A percentile compares a stretch with the other conserved stretches of the same genome.
phyloP scores from a whole-genome alignment of 768 basidiomycete genomes.

The Piloderma croceum region DNA sequence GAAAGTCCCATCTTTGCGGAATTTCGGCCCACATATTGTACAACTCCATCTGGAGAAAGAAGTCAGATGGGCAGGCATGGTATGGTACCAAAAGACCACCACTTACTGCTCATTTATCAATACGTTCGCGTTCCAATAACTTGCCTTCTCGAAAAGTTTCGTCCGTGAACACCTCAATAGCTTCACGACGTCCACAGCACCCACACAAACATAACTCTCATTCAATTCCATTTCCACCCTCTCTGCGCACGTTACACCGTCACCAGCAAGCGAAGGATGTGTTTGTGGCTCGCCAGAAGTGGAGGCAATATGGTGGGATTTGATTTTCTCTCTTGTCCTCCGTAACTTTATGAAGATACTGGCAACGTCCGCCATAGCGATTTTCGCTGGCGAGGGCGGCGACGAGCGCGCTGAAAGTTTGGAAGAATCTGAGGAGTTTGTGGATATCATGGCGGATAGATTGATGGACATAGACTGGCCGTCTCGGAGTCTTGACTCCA shows the following conservation, averaged over 20 bases:
- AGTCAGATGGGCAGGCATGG: constrained; percentile 7
- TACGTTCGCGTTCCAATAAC: constrained; percentile 48
- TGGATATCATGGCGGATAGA: no score
- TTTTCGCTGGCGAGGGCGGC: constrained; percentile 17
- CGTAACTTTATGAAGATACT: constrained; percentile 52
- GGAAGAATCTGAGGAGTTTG: no score
- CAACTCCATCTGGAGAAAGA: constrained; percentile 51
- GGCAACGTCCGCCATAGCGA: constrained; percentile 39
- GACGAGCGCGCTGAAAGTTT: constrained; percentile 17
- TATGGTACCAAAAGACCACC: constrained; percentile 1
- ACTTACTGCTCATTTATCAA: constrained; percentile 69
- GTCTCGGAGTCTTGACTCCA: no score
- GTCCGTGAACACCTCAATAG: constrained; percentile 53
- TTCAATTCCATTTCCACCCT: constrained; percentile 29
- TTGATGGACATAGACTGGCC: no score
- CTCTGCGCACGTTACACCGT: constrained; percentile 22
- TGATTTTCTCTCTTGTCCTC: constrained; percentile 25
- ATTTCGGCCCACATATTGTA: constrained; percentile 51
- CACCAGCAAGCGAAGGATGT: constrained; percentile 27
- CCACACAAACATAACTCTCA: constrained; percentile 52
- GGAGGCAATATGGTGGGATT: constrained; percentile 24
- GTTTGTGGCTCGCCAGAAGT: constrained; percentile 35
- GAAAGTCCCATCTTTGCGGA: constrained; percentile 44
- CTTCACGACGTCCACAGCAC: constrained; percentile 54
- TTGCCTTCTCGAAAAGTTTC: constrained; percentile 45